A percentile compares a stretch with the other conserved stretches of the same genome.
Evolutionary conservation across 345 rosid genomes (phyloP).

Genomic region (Eucalyptus victrix): DNA sequence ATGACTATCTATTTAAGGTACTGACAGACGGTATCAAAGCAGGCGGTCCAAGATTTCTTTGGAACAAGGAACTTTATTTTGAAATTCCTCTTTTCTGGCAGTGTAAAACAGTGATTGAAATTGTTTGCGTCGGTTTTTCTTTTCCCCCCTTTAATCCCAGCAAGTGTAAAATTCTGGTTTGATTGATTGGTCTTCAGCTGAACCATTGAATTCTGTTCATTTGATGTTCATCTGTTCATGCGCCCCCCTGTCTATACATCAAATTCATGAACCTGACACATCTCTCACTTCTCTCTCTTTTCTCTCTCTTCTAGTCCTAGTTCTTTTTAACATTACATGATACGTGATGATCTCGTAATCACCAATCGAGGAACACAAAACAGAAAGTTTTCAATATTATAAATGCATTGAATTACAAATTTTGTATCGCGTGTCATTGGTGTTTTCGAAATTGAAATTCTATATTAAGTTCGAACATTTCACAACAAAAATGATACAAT

Average conservation of each 20-base stretch:
- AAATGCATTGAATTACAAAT: background rate
- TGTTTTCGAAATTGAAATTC: background rate
- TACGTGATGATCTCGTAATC: background rate
- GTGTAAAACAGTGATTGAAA: background rate
- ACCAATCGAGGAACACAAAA: background rate
- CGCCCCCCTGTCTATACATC: background rate
- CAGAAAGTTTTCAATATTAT: background rate
- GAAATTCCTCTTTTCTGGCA: background rate
- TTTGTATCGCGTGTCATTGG: fast-evolving
- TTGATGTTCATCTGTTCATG: background rate
- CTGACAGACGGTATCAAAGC: background rate
- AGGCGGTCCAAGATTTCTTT: background rate
- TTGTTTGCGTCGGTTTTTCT: background rate
- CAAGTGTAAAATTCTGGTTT: background rate
- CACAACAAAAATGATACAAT: background rate
- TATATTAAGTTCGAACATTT: no score
- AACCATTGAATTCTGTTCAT: background rate
- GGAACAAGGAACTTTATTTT: background rate
- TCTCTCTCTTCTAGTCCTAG: background rate
- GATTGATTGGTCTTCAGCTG: background rate
- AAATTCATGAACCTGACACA: background rate
- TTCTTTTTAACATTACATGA: background rate
- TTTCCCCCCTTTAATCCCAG: background rate
- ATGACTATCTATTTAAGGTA: slow-evolving; percentile 53
- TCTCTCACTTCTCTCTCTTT: background rate